Percentiles rank a stretch among this genome's conserved stretches.
Evolutionary conservation across 2,329 filamentous ascomycete genomes (phyloP).

Genomic region (Teratosphaeria zuluensis): DNA sequence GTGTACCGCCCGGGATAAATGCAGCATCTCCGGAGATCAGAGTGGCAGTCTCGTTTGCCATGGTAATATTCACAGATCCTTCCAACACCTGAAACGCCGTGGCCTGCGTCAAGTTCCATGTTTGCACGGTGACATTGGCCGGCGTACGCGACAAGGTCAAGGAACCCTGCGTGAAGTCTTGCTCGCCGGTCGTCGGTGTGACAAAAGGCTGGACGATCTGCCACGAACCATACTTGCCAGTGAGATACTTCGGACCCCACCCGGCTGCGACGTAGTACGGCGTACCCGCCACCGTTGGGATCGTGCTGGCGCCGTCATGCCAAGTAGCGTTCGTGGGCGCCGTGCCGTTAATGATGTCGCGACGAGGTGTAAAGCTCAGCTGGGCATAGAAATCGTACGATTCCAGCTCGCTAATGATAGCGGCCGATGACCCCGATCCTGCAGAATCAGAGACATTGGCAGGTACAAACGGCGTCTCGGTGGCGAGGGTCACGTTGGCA

Average conservation of each 20-base stretch:
- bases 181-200: conserved; percentile 30
- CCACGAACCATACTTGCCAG: conserved; percentile 34
- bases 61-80: not conserved
- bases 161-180: conserved; percentile 36
- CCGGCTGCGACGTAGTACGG: conserved; percentile 12
- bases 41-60: not conserved
- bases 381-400: conserved; percentile 37
- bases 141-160: conserved; percentile 30
- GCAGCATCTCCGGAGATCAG: conserved; percentile 1
- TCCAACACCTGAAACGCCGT: not conserved
- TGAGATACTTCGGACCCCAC: conserved; percentile 36
- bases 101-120: conserved; percentile 16
- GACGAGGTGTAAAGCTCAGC: conserved; percentile 31
- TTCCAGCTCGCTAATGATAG: conserved; percentile 29
- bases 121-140: conserved; percentile 11
- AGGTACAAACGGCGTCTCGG: conserved; percentile 30
- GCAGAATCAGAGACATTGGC: conserved; percentile 22
- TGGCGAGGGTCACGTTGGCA: conserved; percentile 27
- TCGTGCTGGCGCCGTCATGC: not conserved
- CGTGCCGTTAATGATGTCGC: conserved; percentile 33
- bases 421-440: conserved; percentile 19
- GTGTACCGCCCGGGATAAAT: conserved; percentile 1
- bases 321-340: conserved; percentile 20
- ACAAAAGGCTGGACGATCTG: conserved; percentile 38
- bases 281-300: conserved; percentile 1